Conservation (phyloP, 768 basidiomycete species). For the Boletus coccyginus region DNA sequence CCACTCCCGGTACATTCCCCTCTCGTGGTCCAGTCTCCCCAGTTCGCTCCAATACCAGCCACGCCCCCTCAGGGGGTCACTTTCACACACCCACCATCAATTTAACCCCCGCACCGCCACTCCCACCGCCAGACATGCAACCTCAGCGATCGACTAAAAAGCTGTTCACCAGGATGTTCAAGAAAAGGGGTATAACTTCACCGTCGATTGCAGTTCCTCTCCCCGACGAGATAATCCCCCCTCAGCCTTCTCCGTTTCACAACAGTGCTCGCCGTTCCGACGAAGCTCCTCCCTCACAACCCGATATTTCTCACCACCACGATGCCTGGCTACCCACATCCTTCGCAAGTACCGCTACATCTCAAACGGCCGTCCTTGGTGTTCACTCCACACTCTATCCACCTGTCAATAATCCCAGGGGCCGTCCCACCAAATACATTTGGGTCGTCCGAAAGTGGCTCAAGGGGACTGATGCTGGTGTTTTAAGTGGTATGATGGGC, state of each 20-base stretch:
- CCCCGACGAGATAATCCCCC: constrained; percentile 22
- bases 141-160: constrained; percentile 48
- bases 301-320: constrained; percentile 5
- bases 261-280: constrained; percentile 9
- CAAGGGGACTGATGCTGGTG: constrained; percentile 50
- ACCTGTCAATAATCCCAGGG: constrained; percentile 35
- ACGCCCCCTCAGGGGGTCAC: background rate
- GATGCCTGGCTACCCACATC: constrained; percentile 16
- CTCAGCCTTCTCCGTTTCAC: constrained; percentile 15
- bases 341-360: constrained; percentile 13
- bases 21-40: constrained; percentile 13
- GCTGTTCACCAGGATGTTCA: constrained; percentile 72
- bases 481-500: constrained; percentile 45
- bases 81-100: constrained; percentile 11
- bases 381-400: constrained; percentile 66
- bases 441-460: constrained; percentile 82
- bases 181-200: constrained; percentile 40
- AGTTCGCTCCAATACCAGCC: background rate
- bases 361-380: constrained; percentile 56
- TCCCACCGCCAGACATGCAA: constrained; percentile 11
- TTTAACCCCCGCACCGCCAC: constrained; percentile 15
- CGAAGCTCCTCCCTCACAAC: constrained; percentile 13
- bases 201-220: constrained; percentile 25
- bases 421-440: constrained; percentile 53
- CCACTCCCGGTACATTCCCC: background rate